phyloP scores from a whole-genome alignment of 306 rosid genomes.

The Casuarina cunninghamiana region DNA sequence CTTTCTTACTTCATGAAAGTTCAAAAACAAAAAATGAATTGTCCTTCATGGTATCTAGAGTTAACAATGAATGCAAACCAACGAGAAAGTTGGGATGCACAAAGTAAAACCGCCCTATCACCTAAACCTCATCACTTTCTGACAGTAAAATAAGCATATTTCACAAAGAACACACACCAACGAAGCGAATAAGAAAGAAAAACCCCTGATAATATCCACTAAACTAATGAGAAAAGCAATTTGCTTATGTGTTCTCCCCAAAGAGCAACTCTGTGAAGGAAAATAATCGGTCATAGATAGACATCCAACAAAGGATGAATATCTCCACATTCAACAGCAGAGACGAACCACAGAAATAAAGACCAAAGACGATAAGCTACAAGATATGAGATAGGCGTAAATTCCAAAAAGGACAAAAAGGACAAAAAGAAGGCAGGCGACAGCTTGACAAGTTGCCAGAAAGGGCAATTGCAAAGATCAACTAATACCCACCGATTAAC shows the following conservation, averaged over 20 bases:
- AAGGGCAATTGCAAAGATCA: too few species aligned
- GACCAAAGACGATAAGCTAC: neutral
- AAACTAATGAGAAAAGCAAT: neutral
- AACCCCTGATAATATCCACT: neutral
- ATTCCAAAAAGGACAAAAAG: neutral
- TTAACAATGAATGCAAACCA: too few species aligned
- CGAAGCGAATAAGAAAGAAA: neutral
- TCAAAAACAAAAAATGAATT: too few species aligned
- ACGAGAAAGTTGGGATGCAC: too few species aligned
- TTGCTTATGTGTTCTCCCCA: neutral
- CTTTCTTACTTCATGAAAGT: too few species aligned
- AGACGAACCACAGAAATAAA: neutral
- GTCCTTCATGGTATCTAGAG: too few species aligned
- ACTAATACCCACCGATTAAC: neutral
- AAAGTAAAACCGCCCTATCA: neutral
- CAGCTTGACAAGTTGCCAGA: too few species aligned
- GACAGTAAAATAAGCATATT: neutral
- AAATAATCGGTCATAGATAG: neutral
- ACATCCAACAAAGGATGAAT: neutral
- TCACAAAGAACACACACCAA: neutral
- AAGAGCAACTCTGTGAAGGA: neutral
- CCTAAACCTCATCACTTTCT: neutral
- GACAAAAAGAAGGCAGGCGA: too few species aligned
- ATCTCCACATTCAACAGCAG: constrained; percentile 3
- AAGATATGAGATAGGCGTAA: neutral